Evolutionary conservation across 768 basidiomycete genomes (phyloP).

Genomic region (Trametes elegans): DNA sequence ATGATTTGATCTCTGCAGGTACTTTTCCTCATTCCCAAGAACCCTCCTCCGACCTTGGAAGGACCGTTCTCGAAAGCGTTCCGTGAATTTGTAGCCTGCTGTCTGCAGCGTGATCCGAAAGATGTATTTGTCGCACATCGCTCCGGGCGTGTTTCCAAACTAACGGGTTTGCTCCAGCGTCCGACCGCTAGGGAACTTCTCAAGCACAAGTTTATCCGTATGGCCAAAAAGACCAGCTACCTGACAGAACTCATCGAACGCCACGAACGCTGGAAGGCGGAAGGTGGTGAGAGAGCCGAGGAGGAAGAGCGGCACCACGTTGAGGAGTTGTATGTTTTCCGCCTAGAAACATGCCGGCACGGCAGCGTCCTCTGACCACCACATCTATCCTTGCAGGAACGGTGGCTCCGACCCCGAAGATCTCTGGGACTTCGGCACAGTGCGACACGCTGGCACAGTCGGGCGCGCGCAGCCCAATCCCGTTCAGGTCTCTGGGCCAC

Average conservation of each 20-base stretch:
- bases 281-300: constrained; percentile 75
- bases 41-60: constrained; percentile 89
- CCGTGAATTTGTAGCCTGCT: constrained; percentile 90
- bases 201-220: constrained; percentile 93
- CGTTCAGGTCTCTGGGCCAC: constrained; percentile 60
- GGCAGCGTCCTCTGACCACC: neutral
- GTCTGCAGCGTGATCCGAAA: constrained; percentile 91
- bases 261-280: constrained; percentile 89
- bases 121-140: constrained; percentile 49
- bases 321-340: constrained; percentile 60
- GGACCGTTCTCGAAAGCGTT: constrained; percentile 91
- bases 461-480: constrained; percentile 58
- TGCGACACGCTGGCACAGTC: constrained; percentile 75
- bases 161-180: constrained; percentile 50
- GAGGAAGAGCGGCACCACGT: constrained; percentile 64
- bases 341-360: neutral
- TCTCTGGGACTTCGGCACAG: constrained; percentile 97
- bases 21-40: constrained; percentile 97
- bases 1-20: constrained; percentile 51
- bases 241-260: constrained; percentile 95
- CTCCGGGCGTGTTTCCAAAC: neutral
- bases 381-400: constrained; percentile 37
- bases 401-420: constrained; percentile 68
- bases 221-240: constrained; percentile 93
- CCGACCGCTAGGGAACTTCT: constrained; percentile 93